Percentiles rank a stretch among this genome's conserved stretches.
Evolutionary conservation across 2,329 filamentous ascomycete genomes (phyloP).

Genomic region (Neoscytalidium dimidiatum): DNA sequence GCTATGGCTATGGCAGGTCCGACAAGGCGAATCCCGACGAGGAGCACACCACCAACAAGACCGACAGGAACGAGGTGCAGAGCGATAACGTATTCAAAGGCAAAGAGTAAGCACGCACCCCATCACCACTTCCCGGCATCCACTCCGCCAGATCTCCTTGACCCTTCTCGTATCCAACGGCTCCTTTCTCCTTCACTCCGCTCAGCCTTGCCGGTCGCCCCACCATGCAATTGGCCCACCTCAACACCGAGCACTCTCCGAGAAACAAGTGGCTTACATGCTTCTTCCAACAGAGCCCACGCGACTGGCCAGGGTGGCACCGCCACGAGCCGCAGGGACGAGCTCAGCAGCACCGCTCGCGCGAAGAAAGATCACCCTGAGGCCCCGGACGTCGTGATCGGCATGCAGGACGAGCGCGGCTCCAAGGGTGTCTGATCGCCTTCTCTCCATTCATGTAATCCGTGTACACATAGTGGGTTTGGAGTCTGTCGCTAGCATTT

Average conservation of each 20-base stretch:
- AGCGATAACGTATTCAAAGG: constrained; percentile 32
- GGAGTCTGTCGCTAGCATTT: not conserved
- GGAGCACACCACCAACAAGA: constrained; percentile 32
- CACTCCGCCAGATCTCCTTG: not conserved
- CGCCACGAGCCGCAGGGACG: constrained; percentile 43
- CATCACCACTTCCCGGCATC: not conserved
- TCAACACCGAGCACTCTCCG: not conserved
- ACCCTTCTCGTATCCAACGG: not conserved
- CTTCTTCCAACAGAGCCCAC: constrained; percentile 22
- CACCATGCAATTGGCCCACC: not conserved
- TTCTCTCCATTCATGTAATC: not conserved
- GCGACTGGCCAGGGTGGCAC: constrained; percentile 39
- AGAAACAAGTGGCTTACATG: not conserved
- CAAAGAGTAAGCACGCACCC: constrained; percentile 33
- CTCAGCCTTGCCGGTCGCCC: not conserved
- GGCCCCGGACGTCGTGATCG: constrained; percentile 48
- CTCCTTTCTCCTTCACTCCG: not conserved
- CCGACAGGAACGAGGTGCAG: constrained; percentile 38
- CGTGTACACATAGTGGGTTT: not conserved
- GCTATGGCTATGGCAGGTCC: constrained; percentile 25
- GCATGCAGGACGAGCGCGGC: constrained; percentile 54
- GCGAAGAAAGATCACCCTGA: constrained; percentile 52
- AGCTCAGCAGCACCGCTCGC: constrained; percentile 37
- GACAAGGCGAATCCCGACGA: constrained; percentile 33
- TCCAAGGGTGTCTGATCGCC: constrained; percentile 37